A percentile compares a stretch with the other conserved stretches of the same genome.
These are phyloP conservation scores for Paecilomyces niveus DNA, from an alignment of 2,329 filamentous ascomycete genomes.

Conservation along the genomic window DNA sequence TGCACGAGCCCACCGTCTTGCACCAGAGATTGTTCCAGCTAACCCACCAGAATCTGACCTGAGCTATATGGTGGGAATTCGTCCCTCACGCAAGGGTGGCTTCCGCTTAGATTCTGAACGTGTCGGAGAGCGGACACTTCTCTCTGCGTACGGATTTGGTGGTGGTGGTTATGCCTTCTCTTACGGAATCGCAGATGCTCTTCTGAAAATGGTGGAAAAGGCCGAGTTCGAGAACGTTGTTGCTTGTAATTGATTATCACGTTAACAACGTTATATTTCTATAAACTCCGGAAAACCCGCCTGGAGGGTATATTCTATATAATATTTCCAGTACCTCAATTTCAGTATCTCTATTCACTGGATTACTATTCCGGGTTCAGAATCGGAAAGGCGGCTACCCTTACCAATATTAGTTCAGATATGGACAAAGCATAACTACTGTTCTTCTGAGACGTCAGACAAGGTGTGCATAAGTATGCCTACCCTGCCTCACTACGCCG, in stretches of 20 bases:
- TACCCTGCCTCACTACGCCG: not conserved
- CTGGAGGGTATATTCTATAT: not conserved
- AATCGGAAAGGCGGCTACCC: no score
- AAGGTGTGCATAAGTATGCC: not conserved
- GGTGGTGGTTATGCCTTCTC: conserved; percentile 33
- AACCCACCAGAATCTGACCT: conserved; percentile 19
- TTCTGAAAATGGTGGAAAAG: conserved; percentile 29
- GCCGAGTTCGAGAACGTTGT: conserved; percentile 19
- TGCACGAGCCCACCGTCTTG: conserved; percentile 30
- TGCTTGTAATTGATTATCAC: conserved; percentile 13
- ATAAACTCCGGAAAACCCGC: not conserved
- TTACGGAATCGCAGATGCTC: conserved; percentile 27
- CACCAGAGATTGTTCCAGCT: conserved; percentile 27
- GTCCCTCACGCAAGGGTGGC: conserved; percentile 26
- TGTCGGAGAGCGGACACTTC: conserved; percentile 15
- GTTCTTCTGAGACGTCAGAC: not conserved
- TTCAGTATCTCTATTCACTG: no score
- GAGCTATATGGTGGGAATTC: conserved; percentile 30
- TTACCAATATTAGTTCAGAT: not conserved
- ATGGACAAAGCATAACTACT: not conserved
- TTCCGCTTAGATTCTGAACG: conserved; percentile 27
- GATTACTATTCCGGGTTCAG: no score
- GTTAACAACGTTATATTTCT: not conserved
- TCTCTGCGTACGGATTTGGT: conserved; percentile 33
- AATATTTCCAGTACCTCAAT: no score